A percentile compares a stretch with the other conserved stretches of the same genome.
These are phyloP conservation scores for Epichloe sp. DNA, from an alignment of 2,329 filamentous ascomycete genomes.

Conservation along the genomic window DNA sequence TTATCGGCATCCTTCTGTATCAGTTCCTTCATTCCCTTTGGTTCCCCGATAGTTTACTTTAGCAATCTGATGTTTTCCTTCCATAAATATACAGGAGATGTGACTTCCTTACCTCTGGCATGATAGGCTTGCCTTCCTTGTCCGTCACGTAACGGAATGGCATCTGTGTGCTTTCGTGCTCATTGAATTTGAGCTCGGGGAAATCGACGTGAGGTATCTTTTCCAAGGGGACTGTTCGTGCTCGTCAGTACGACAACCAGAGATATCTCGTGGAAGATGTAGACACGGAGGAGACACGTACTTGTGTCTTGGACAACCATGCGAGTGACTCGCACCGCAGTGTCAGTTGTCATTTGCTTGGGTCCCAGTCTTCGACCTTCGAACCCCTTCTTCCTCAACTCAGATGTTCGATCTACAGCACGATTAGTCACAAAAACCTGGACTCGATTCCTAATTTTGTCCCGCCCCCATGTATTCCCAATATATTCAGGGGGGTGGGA, in stretches of 20 bases:
- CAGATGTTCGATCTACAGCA: conserved; percentile 76
- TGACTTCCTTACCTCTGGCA: conserved; percentile 62
- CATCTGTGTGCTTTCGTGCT: conserved; percentile 93
- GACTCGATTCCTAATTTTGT: not conserved
- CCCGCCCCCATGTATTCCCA: too few species aligned
- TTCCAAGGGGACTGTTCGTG: conserved; percentile 52
- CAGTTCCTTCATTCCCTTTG: conserved; percentile 82
- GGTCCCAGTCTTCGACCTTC: conserved; percentile 75
- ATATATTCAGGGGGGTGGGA: not conserved
- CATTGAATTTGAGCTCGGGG: conserved; percentile 78
- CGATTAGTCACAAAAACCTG: conserved; percentile 1
- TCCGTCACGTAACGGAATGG: conserved; percentile 89
- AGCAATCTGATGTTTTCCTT: conserved; percentile 7
- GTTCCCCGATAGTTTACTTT: conserved; percentile 5
- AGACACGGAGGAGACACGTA: conserved; percentile 26
- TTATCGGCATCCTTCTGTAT: conserved; percentile 93
- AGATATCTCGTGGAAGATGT: not conserved
- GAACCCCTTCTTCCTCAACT: conserved; percentile 88
- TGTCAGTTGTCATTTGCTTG: conserved; percentile 97
- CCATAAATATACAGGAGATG: not conserved
- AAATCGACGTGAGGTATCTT: conserved; percentile 73
- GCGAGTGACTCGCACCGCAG: conserved; percentile 84
- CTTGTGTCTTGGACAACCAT: conserved; percentile 76
- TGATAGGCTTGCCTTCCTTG: conserved; percentile 63
- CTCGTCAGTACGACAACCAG: not conserved